Evolutionary conservation across 805 yeast genomes (phyloP).

Genomic region (Yarrowia porcina): DNA sequence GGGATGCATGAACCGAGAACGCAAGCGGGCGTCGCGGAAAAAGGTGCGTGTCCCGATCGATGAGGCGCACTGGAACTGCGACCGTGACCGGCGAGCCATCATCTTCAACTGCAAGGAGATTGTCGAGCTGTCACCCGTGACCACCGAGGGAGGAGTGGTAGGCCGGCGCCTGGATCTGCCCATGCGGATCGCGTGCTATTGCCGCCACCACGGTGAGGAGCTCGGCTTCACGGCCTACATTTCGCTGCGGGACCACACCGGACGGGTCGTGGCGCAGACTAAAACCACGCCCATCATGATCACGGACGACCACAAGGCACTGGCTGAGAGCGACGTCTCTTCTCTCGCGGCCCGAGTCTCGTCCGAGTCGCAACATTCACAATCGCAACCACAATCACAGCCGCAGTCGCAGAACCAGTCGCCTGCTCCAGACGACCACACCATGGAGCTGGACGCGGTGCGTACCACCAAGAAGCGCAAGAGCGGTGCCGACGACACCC

Average conservation of each 20-base stretch:
- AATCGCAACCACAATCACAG: neutral
- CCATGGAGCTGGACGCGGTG: neutral
- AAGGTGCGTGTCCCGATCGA: constrained; percentile 71
- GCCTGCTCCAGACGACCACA: neutral
- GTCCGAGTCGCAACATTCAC: constrained; percentile 1
- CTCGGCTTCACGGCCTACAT: constrained; percentile 61
- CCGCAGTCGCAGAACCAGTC: neutral
- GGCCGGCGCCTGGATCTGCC: constrained; percentile 48
- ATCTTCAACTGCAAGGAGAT: constrained; percentile 90
- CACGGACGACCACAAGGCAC: constrained; percentile 83
- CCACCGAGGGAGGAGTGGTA: constrained; percentile 25
- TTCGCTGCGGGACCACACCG: constrained; percentile 58
- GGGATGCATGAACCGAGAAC: constrained; percentile 88
- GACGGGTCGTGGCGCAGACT: constrained; percentile 66
- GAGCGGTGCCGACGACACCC: neutral
- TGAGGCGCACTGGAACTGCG: constrained; percentile 77
- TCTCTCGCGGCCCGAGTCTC: neutral
- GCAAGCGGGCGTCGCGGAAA: constrained; percentile 89
- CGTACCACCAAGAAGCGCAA: constrained; percentile 17
- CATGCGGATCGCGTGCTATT: constrained; percentile 87
- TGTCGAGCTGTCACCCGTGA: constrained; percentile 49
- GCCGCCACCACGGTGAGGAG: constrained; percentile 91
- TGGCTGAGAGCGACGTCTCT: neutral
- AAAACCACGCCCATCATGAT: constrained; percentile 77
- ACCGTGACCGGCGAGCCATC: constrained; percentile 72